phyloP scores from a whole-genome alignment of 306 rosid species.

The Prunus mume region DNA sequence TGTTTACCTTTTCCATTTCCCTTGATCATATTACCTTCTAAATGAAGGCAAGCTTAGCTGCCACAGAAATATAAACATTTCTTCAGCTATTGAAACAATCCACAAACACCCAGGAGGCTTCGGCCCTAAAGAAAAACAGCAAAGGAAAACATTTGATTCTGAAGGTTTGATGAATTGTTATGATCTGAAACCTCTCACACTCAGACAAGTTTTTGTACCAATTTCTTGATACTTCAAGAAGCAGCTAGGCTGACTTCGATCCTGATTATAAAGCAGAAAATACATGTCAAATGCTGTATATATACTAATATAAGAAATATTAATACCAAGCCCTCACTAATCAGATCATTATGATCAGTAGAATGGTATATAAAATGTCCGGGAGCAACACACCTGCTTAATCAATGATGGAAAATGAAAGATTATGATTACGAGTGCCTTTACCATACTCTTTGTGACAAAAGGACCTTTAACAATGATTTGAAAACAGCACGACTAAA shows the following conservation, averaged over 20 bases:
- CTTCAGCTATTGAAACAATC: neutral
- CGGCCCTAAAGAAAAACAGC: neutral
- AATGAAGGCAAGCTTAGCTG: neutral
- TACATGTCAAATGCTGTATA: neutral
- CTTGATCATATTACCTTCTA: neutral
- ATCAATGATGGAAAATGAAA: neutral
- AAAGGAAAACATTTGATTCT: neutral
- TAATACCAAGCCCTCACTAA: neutral
- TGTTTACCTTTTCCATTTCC: neutral
- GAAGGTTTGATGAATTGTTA: neutral
- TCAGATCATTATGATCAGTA: neutral
- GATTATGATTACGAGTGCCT: neutral
- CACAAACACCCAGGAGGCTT: slow-evolving; percentile 2
- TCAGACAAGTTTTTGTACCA: neutral
- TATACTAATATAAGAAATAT: neutral
- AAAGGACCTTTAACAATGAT: neutral
- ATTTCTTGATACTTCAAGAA: neutral
- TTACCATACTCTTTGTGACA: neutral
- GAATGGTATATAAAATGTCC: neutral
- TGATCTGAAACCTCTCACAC: neutral
- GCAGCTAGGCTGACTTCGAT: neutral
- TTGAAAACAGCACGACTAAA: neutral
- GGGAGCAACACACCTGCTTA: neutral
- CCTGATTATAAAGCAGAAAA: neutral
- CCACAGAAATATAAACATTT: neutral